Evolutionary conservation across 176 grass and related monocot species (phyloP).

Genomic region (Aechmea fasciata): DNA sequence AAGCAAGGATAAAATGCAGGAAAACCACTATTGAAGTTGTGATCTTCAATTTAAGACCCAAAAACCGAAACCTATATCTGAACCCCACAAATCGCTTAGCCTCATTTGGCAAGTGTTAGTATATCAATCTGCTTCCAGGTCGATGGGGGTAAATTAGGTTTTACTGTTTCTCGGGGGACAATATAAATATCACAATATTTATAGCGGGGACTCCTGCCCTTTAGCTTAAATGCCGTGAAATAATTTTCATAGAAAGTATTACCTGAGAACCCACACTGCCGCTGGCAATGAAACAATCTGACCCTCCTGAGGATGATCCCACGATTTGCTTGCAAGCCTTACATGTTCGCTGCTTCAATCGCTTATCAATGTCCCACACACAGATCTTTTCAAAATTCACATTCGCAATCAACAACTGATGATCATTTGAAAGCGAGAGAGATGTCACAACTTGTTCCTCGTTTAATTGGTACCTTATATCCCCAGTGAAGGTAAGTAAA

Average conservation of each 20-base stretch:
- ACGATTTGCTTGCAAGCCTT: slow-evolving; percentile 16
- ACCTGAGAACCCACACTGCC: slow-evolving; percentile 25
- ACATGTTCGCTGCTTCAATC: not conserved
- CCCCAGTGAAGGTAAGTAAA: slow-evolving; percentile 2
- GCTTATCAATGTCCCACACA: slow-evolving; percentile 3
- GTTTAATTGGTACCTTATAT: not conserved
- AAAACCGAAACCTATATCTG: too few species aligned
- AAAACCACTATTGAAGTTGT: too few species aligned
- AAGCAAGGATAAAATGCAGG: too few species aligned
- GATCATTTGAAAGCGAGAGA: slow-evolving; percentile 21
- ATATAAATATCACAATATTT: too few species aligned
- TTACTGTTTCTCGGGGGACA: too few species aligned
- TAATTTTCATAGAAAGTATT: not conserved
- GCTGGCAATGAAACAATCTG: slow-evolving; percentile 16
- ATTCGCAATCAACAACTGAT: slow-evolving; percentile 17
- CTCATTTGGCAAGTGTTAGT: too few species aligned
- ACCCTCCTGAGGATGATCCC: slow-evolving; percentile 19
- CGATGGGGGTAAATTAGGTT: too few species aligned
- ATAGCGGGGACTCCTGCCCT: too few species aligned
- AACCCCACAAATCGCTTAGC: too few species aligned
- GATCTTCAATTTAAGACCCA: too few species aligned
- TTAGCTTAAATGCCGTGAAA: too few species aligned
- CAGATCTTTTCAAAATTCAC: slow-evolving; percentile 23
- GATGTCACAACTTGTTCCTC: slow-evolving; percentile 8
- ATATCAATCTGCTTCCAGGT: too few species aligned